Evolutionary conservation across 495 filamentous ascomycete species (phyloP).

Genomic region (Lophium mytilinum): DNA sequence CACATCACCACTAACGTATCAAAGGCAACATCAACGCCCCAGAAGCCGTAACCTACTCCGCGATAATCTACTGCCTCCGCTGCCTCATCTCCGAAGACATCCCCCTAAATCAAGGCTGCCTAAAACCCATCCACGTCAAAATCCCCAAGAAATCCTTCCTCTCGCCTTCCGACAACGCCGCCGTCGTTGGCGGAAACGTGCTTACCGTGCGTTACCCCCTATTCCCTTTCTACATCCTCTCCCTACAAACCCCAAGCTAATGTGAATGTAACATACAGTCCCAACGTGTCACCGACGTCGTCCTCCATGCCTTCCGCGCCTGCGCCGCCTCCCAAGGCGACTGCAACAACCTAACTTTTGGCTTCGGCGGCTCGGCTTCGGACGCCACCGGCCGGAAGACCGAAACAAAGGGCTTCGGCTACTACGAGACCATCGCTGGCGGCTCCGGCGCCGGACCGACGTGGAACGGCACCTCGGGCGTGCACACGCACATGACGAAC

Average conservation of each 20-base stretch:
- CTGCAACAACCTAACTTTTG: conserved; percentile 85
- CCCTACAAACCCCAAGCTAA: conserved; percentile 19
- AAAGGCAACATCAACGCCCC: conserved; percentile 83
- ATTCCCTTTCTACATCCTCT: conserved; percentile 3
- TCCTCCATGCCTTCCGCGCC: conserved; percentile 81
- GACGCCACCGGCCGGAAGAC: conserved; percentile 24
- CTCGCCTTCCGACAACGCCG: conserved; percentile 76
- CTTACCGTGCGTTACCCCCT: conserved; percentile 47
- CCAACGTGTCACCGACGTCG: conserved; percentile 90
- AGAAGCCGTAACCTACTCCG: conserved; percentile 85
- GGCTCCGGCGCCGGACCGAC: conserved; percentile 78
- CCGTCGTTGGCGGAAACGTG: conserved; percentile 94
- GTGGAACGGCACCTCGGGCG: conserved; percentile 84
- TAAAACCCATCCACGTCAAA: conserved; percentile 76
- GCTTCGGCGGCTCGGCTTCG: conserved; percentile 64
- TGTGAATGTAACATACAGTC: conserved; percentile 25
- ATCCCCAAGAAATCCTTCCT: conserved; percentile 80
- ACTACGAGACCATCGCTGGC: conserved; percentile 96
- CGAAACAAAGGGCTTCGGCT: conserved; percentile 73
- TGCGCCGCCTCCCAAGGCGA: conserved; percentile 88
- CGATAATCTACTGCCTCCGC: conserved; percentile 93
- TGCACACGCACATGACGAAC: conserved; percentile 99
- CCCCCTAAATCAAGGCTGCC: conserved; percentile 91
- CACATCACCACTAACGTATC: background rate
- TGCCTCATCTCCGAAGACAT: conserved; percentile 91